A percentile compares a stretch with the other conserved stretches of the same genome.
These are phyloP conservation scores for Ceratobasidium papillatum DNA, from an alignment of 1,284 basidiomycete species.

Conservation along the genomic window DNA sequence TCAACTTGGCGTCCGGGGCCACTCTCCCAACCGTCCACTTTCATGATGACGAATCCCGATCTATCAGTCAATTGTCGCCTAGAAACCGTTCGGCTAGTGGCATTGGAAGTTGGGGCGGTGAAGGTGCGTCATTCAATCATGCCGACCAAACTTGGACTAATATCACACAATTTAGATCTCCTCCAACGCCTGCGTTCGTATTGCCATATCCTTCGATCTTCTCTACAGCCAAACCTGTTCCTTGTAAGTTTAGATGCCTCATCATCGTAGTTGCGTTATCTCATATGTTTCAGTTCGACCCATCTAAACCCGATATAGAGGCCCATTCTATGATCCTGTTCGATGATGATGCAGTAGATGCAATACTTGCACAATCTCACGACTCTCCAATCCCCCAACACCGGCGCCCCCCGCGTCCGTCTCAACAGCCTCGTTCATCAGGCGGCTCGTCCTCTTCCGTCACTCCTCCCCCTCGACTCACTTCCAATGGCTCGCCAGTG, in stretches of 20 bases:
- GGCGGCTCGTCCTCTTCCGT: conserved; percentile 56
- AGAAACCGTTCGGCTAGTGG: conserved; percentile 45
- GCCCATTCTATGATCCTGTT: conserved; percentile 85
- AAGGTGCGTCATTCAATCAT: conserved; percentile 50
- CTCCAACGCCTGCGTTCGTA: conserved; percentile 74
- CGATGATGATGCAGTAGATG: conserved; percentile 81
- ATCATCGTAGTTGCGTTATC: neutral
- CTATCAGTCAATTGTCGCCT: conserved; percentile 59
- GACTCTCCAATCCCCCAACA: conserved; percentile 83
- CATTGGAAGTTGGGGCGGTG: conserved; percentile 74
- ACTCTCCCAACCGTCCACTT: conserved; percentile 93
- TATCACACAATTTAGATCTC: conserved; percentile 60
- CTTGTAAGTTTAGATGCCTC: conserved; percentile 61
- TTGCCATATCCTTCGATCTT: conserved; percentile 79
- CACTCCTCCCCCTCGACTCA: conserved; percentile 14
- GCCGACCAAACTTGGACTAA: neutral
- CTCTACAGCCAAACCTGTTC: conserved; percentile 81
- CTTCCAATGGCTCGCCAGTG: conserved; percentile 27
- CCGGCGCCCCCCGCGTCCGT: conserved; percentile 68
- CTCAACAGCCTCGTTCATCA: neutral
- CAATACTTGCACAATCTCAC: conserved; percentile 79
- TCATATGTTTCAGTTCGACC: conserved; percentile 60
- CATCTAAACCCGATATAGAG: conserved; percentile 88
- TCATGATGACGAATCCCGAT: conserved; percentile 94
- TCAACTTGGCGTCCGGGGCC: conserved; percentile 88